Evolutionary conservation across 2,329 filamentous ascomycete species (phyloP), one percentile per base, ranked within the genome.

Genomic region (Pestalotiopsis sp.): DNA sequence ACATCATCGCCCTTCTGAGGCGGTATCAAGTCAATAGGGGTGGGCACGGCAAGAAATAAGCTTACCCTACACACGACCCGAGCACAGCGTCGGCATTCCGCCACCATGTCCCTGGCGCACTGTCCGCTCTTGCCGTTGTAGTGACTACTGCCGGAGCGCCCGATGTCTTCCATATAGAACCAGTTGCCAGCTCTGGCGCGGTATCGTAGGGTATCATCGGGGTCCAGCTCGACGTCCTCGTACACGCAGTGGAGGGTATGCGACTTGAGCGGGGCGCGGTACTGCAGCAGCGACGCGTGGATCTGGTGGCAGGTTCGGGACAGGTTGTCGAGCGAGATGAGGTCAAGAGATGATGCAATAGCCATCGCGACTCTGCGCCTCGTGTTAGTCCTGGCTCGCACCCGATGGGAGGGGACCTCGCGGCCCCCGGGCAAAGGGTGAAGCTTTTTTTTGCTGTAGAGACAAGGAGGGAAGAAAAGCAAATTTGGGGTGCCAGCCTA

Each of bases 51-150:
- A 63, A 39, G 36, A 11, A 14, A 59, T 36, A 49, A 38, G 31
- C 88, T 79, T 87, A 97, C 94, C 81, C 95, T 88, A 80, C 95
- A 98, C 67, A 97, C 90, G 31, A 94, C 86, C 36, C 83, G 89
- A 52, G 87, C 88, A 78, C 95, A 98, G 71, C 91, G 88, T 67
- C 93, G 89, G 79, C 95, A 98, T 73, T 92, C 91, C 57, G 86
- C 88, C 4, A 98, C 95, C 88, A 97, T 88, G 79, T 98, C 95
- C 70, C 93, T 87, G 25, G 95, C 95, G 78, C 95, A 98, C 74
- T 87, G 86, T 4, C 92, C 91, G 36, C 92, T 86, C 80, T 93
- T 95, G 66, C 92, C 91, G 71, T 85, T 82, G 73, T 83, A 84
- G 67, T 86, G 73, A 81, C 88, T 73, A 81, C 88, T 71, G 88